Percentiles rank a stretch among this genome's conserved stretches.
phyloP scores from a whole-genome alignment of 306 rosid genomes.

The barrel medic (Medicago truncatula) region MtrunA17r5.0-ANR NC_053046.1:31585501-31586000 shows the following conservation, averaged over 20 bases:
- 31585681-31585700: conserved; percentile 41
- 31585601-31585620: conserved; percentile 67
- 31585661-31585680: conserved; percentile 46
- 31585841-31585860: conserved; percentile 32
- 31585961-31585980: conserved; percentile 33
- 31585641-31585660: conserved; percentile 53
- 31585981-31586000: conserved; percentile 3
- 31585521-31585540: conserved; percentile 72
- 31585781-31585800: conserved; percentile 2
- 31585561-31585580: conserved; percentile 53
- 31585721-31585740: conserved; percentile 36
- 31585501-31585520: conserved; percentile 49
- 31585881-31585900: conserved; percentile 38
- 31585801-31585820: conserved; percentile 23
- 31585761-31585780: conserved; percentile 29
- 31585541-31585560: conserved; percentile 76
- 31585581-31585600: conserved; percentile 72
- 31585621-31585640: conserved; percentile 58
- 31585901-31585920: conserved; percentile 31
- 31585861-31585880: conserved; percentile 8
- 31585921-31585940: background rate
- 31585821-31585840: conserved; percentile 13
- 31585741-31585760: conserved; percentile 26
- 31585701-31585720: conserved; percentile 46
- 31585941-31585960: conserved; percentile 34